Evolutionary conservation across 495 filamentous ascomycete species (phyloP), one percentile per base, ranked within the genome.

Genomic region (Lophiotrema nucula): DNA sequence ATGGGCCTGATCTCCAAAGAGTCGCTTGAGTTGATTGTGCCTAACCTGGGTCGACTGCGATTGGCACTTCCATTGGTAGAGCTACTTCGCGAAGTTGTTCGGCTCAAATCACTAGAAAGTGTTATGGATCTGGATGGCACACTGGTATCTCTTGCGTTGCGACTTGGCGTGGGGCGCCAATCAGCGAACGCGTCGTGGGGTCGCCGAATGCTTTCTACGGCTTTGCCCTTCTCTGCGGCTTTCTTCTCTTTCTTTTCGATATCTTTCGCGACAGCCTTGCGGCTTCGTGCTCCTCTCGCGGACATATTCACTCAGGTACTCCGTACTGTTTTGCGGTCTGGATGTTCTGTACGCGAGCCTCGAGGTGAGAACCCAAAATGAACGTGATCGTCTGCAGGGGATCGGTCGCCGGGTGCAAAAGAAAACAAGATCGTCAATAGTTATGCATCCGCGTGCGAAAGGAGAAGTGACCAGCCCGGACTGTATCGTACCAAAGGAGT

Each of bases 171-270:
- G 22, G 60, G 53, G 25, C 50, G 19, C 62, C 63, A 66, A 22
- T 48, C 59, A 33, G 53, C 45, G 41, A 63, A 65, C 11, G 62
- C 56, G 23, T 58, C 56, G 27, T 49, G 35, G 48, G 62, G 53
- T 50, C 52, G 24, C n/a, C 37, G 49, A 42, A 65, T 37, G 2
- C 38, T 25, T 25, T 60, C 55, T 26, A 47, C 33, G 24, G 39
- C 26, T 22, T 62, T 55, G 43, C 47, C 15, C 47, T 66, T 66
- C 15, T 33, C 33, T 16, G 58, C 48, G 11, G 39, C 39, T 49
- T 67, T 69, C 50, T 64, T 61, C 42, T 67, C 66, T 47, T 66
- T 64, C 43, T 69, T 69, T 23, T 66, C 60, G 25, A 69, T 69
- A 16, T 69, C 47, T 27, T 69, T 69, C 4, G 31, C 46, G 28